Evolutionary conservation across 2,329 filamentous ascomycete genomes (phyloP).

Genomic region (Trichophyton simii): DNA sequence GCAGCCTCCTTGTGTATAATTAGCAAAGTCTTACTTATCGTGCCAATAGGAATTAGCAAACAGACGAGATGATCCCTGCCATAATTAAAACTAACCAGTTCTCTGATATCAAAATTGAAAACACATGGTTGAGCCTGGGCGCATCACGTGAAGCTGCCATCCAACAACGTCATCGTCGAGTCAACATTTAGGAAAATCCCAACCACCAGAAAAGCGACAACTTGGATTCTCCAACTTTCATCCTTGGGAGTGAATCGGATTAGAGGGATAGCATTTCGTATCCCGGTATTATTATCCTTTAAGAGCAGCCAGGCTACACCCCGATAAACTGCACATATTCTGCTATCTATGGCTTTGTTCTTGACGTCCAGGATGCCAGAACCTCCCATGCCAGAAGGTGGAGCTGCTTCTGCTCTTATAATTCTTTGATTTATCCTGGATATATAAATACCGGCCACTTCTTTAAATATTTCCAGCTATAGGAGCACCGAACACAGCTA

Average conservation of each 20-base stretch:
- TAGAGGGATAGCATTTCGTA: not conserved
- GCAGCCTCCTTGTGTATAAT: not conserved
- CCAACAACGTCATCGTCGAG: conserved; percentile 1
- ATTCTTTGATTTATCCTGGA: not conserved
- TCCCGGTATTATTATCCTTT: not conserved
- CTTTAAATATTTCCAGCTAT: not conserved
- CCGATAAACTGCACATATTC: not conserved
- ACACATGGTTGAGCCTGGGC: not conserved
- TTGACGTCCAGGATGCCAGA: not conserved
- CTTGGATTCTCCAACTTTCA: not conserved
- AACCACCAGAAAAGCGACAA: not conserved
- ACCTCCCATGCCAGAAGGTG: not conserved
- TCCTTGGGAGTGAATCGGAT: not conserved
- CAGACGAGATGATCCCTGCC: no score
- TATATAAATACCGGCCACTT: not conserved
- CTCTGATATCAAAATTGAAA: not conserved
- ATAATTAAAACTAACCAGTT: no score
- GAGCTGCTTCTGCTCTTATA: not conserved
- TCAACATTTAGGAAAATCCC: not conserved
- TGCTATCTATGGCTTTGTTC: not conserved
- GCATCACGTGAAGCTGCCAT: not conserved
- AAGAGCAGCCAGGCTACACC: no score
- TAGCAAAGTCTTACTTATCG: not conserved
- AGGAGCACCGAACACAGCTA: not conserved
- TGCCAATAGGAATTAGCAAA: not conserved